Evolutionary conservation across 768 basidiomycete species (phyloP).

Genomic region (Suillus subaureus): DNA sequence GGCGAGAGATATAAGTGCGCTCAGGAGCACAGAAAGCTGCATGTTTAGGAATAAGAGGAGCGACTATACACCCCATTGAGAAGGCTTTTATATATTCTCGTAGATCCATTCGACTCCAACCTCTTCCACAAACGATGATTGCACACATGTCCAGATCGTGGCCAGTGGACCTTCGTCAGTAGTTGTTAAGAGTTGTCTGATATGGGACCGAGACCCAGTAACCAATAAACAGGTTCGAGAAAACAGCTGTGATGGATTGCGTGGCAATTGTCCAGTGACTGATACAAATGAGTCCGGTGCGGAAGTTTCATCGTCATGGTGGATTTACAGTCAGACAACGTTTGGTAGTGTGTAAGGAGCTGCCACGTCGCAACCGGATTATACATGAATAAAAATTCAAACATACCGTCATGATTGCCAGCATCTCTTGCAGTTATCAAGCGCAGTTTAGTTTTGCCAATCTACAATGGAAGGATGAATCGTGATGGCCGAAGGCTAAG

Average conservation of each 20-base stretch:
- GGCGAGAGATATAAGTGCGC: neutral
- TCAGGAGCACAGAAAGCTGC: constrained; percentile 2
- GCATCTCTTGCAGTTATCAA: neutral
- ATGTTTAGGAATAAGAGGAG: neutral
- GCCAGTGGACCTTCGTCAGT: neutral
- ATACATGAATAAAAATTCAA: neutral
- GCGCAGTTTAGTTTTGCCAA: neutral
- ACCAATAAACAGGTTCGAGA: neutral
- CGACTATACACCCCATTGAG: neutral
- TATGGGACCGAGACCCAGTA: neutral
- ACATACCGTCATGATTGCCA: neutral
- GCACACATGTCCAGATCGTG: neutral
- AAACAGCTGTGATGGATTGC: neutral
- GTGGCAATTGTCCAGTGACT: neutral
- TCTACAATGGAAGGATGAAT: neutral
- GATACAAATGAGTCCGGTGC: neutral
- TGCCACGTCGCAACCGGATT: neutral
- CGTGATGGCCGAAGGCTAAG: neutral
- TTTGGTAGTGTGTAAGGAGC: neutral
- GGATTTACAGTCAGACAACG: neutral
- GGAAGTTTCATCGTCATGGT: neutral
- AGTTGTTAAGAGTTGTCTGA: neutral
- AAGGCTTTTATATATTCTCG: neutral
- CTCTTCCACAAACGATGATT: neutral
- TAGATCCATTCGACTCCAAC: too few relatives aligned